Percentiles rank a stretch among this genome's conserved stretches.
Evolutionary conservation across 2,329 filamentous ascomycete species (phyloP).

Genomic region (Drechslerella dactyloides): DNA sequence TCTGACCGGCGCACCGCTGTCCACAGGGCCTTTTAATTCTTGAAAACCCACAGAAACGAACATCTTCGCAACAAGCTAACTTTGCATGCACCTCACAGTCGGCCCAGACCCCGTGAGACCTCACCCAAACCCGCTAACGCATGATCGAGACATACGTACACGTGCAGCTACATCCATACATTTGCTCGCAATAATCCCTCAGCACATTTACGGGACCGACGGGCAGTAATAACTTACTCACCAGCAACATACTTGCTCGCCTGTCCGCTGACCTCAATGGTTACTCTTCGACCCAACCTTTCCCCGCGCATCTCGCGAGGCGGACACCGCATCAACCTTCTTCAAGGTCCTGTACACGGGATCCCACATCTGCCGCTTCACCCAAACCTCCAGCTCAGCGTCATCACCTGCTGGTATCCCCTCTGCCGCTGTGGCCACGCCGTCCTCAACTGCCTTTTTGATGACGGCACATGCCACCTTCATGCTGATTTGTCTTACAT

Average conservation of each 20-base stretch:
- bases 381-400: constrained; percentile 73
- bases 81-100: not conserved
- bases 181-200: not conserved
- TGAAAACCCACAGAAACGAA: too few species aligned
- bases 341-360: constrained; percentile 71
- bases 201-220: too few species aligned
- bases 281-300: constrained; percentile 61
- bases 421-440: constrained; percentile 68
- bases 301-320: constrained; percentile 67
- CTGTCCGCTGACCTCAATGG: constrained; percentile 22
- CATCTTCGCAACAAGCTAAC: too few species aligned
- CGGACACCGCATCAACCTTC: constrained; percentile 63
- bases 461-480: constrained; percentile 79
- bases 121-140: not conserved
- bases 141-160: not conserved
- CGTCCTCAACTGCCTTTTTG: constrained; percentile 72
- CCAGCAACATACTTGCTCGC: too few species aligned
- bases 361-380: constrained; percentile 80
- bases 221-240: not conserved
- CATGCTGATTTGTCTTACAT: constrained; percentile 77
- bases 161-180: too few species aligned
- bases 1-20: not conserved
- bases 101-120: not conserved
- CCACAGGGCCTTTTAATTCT: not conserved
- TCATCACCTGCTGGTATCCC: constrained; percentile 67